phyloP scores from a whole-genome alignment of 148 eudicot species.

The Cornus controversa region DNA sequence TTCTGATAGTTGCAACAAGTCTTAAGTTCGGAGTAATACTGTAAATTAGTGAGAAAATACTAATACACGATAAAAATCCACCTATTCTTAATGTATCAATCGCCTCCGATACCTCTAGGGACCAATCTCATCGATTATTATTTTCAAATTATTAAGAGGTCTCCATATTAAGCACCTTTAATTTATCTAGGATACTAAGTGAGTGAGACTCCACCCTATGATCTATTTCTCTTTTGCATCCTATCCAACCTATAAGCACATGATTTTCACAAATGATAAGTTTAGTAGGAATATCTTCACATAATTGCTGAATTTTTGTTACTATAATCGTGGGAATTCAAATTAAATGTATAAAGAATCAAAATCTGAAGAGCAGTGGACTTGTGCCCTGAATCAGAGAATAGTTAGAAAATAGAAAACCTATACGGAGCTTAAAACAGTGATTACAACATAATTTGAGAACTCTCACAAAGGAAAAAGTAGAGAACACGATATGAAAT shows the following conservation, averaged over 20 bases:
- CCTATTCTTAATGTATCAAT: no score
- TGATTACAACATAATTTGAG: background rate
- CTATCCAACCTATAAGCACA: background rate
- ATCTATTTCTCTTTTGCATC: background rate
- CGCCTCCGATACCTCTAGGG: no score
- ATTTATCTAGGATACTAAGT: no score
- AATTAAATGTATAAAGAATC: no score
- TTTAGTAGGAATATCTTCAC: background rate
- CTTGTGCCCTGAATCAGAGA: background rate
- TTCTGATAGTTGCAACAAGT: background rate
- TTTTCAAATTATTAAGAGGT: no score
- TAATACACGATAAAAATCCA: no score
- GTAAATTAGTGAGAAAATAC: background rate
- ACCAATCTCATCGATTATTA: no score
- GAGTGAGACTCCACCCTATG: no score
- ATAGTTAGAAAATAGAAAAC: no score
- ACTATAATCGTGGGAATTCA: background rate
- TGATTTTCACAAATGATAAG: background rate
- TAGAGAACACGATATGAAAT: background rate
- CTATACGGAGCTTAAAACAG: background rate
- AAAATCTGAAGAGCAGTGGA: background rate
- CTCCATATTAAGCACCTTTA: no score
- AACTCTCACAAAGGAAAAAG: slow-evolving; percentile 6
- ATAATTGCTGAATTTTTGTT: background rate
- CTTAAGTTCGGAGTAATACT: background rate